Evolutionary conservation across 495 filamentous ascomycete genomes (phyloP), one percentile per base, ranked within the genome.

Genomic region (Trichocladium uniseriatum): DNA sequence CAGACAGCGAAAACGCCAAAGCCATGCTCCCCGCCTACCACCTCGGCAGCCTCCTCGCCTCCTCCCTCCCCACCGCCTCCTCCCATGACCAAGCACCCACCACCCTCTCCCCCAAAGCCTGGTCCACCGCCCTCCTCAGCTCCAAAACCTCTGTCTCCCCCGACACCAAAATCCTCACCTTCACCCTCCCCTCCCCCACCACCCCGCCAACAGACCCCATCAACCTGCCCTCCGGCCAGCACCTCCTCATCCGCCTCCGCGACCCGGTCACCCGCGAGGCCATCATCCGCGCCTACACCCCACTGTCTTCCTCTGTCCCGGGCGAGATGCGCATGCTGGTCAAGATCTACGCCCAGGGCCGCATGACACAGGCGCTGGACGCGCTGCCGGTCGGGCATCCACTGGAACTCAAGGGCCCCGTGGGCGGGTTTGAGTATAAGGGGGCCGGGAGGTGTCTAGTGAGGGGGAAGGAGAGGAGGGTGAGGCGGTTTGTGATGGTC

Each of bases 1-100:
- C 61, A 94, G 88, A 94, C 62, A 86, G 80, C 62, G 90, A 95
- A 69, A 95, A 86, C 16, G 91, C 91, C 34, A 96, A 94, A 68
- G 75, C 70, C 22, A 94, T 97, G 90, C 91, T 97, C 81, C 77
- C 78, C 22, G 70, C 75, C 46, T 94, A 96, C 59, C 91, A 97
- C 64, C 81, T 97, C 55, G 91, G 91, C 49, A 79, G n/a, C n/a
- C n/a, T n/a, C n/a, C n/a, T n/a, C n/a, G n/a, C 79, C 15, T 76
- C 52, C 20, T 90, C 56, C 86, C 61, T n/a, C 41, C 19, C 34
- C 43, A 79, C 80, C 22, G 75, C 92, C 31, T 75, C 82, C 56
- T 71, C 80, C 51, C 69, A 68, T 14, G 78, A 84, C 27, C 67
- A 73, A 2, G 57, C 70, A 15, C 21, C 16, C 2, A 67, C 70